Percentiles rank a stretch among this genome's conserved stretches.
Conservation (phyloP, 2,329 filamentous ascomycete genomes). For the Fusarium metavorans region DNA sequence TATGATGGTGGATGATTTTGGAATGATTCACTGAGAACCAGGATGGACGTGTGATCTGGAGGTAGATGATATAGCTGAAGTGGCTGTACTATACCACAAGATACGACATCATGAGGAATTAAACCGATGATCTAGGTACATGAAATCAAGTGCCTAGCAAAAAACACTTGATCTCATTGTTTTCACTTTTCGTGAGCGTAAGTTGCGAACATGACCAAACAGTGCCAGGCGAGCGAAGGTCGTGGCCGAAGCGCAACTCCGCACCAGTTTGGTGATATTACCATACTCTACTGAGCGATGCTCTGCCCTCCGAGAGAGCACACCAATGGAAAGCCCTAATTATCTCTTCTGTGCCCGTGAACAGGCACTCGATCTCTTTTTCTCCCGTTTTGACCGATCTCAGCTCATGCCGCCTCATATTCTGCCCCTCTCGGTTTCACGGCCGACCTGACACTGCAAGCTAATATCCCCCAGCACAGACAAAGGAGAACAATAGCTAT, state of each 20-base stretch:
- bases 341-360: neutral
- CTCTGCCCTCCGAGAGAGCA: neutral
- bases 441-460: slow-evolving; percentile 8
- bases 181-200: neutral
- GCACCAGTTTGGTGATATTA: neutral
- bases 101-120: slow-evolving; percentile 12
- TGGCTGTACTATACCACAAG: slow-evolving; percentile 9
- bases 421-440: neutral
- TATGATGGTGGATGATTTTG: neutral
- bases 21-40: neutral
- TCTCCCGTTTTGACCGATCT: neutral
- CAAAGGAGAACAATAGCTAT: neutral
- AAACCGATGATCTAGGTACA: neutral
- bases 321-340: neutral
- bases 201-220: neutral
- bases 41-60: slow-evolving; percentile 13
- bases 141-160: neutral
- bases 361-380: neutral
- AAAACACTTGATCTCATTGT: neutral
- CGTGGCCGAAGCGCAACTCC: neutral
- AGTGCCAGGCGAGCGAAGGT: neutral
- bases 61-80: slow-evolving; percentile 14
- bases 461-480: neutral
- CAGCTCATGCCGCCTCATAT: neutral
- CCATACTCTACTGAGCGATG: neutral